phyloP scores from a whole-genome alignment of 139 green algal species.

The Raphidocelis subcapitata region DNA sequence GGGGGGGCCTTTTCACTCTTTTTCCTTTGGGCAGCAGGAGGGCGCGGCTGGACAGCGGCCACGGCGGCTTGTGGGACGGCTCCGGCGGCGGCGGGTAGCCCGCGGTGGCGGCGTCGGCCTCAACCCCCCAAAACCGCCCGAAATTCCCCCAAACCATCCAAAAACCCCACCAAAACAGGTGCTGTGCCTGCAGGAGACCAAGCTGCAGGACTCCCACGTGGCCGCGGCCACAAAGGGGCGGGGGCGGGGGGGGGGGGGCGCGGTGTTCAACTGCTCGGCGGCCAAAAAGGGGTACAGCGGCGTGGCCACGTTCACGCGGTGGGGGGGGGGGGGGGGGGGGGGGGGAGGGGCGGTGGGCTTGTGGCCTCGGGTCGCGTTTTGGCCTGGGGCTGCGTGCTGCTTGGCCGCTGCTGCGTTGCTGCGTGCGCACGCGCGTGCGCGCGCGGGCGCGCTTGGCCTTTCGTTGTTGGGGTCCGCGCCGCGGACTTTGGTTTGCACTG shows the following conservation, averaged over 20 bases:
- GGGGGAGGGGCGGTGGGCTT: conserved; percentile 39
- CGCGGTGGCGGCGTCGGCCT: no score
- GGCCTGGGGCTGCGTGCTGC: no score
- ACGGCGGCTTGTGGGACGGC: conserved; percentile 33
- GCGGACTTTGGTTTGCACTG: neutral
- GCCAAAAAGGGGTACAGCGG: conserved; percentile 70
- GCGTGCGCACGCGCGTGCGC: neutral
- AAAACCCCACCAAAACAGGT: no score
- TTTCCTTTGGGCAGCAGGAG: no score
- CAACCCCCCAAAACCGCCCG: no score
- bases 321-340: conserved; percentile 35
- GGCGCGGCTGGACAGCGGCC: conserved; percentile 24
- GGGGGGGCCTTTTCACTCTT: no score
- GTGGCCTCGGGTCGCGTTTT: no score
- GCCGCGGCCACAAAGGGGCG: conserved; percentile 47
- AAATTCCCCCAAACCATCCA: no score
- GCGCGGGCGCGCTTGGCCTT: neutral
- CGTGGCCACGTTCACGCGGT: conserved; percentile 53
- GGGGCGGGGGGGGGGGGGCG: conserved; percentile 25
- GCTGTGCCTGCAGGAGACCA: conserved; percentile 70
- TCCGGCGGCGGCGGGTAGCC: no score
- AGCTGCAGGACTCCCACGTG: conserved; percentile 58
- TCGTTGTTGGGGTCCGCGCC: neutral
- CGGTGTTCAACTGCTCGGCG: conserved; percentile 52
- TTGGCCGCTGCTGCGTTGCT: neutral